phyloP scores from a whole-genome alignment of 345 rosid genomes.

The Eucalyptus grandis region DNA sequence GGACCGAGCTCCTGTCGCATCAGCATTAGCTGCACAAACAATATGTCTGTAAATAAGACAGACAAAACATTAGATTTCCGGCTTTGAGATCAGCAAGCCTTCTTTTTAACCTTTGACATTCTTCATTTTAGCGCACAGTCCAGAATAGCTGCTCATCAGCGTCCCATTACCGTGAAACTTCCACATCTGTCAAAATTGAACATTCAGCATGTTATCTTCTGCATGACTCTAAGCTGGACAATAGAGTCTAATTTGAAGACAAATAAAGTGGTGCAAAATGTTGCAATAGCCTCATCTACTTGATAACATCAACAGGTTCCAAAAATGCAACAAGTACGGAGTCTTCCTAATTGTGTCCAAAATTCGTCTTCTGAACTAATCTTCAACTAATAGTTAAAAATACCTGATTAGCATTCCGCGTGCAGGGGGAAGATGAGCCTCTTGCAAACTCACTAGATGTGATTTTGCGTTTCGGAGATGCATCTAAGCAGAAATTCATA shows the following conservation, averaged over 20 bases:
- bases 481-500: conserved; percentile 57
- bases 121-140: conserved; percentile 58
- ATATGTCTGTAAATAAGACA: background rate
- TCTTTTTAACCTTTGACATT: conserved; percentile 30
- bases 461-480: conserved; percentile 51
- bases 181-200: conserved; percentile 55
- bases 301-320: background rate
- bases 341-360: background rate
- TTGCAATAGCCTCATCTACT: background rate
- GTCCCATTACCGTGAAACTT: conserved; percentile 48
- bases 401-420: conserved; percentile 76
- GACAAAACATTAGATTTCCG: background rate
- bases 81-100: background rate
- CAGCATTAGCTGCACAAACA: conserved; percentile 8
- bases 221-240: background rate
- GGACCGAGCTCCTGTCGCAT: conserved; percentile 47
- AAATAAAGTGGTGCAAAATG: background rate
- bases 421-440: conserved; percentile 59
- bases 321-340: background rate
- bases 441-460: conserved; percentile 49
- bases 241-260: background rate
- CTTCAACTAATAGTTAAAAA: background rate
- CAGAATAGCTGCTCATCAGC: conserved; percentile 59
- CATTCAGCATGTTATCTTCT: background rate
- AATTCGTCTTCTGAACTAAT: background rate